phyloP scores from a whole-genome alignment of 1,284 basidiomycete genomes.

The Pseudozyma tsukubaensis region DNA sequence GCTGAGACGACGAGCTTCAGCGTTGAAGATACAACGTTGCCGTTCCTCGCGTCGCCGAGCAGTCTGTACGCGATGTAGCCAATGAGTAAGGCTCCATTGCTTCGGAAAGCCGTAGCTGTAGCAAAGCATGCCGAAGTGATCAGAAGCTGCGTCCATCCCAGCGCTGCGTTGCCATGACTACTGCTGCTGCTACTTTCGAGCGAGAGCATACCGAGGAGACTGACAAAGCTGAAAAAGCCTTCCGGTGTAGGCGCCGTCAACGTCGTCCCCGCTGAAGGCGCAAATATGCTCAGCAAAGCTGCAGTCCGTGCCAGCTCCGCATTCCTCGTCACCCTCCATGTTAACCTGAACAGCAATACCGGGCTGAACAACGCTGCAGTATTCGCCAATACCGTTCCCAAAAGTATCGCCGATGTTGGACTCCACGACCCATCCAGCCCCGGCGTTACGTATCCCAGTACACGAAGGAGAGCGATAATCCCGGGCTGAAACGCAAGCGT shows the following conservation, averaged over 20 bases:
- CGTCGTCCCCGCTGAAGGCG: slow-evolving; percentile 80
- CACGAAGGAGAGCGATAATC: slow-evolving; percentile 49
- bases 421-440: slow-evolving; percentile 42
- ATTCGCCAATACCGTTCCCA: slow-evolving; percentile 43
- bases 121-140: slow-evolving; percentile 77
- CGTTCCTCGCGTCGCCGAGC: slow-evolving; percentile 12
- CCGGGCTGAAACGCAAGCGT: slow-evolving; percentile 89
- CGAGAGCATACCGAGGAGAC: slow-evolving; percentile 43
- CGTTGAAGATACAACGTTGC: not conserved
- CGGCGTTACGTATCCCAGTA: slow-evolving; percentile 30
- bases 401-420: slow-evolving; percentile 33
- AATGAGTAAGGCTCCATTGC: slow-evolving; percentile 81
- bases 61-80: slow-evolving; percentile 73
- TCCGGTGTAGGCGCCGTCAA: slow-evolving; percentile 82
- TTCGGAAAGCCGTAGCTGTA: slow-evolving; percentile 78
- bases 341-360: slow-evolving; percentile 73
- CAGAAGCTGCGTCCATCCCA: slow-evolving; percentile 71
- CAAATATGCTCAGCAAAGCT: slow-evolving; percentile 78
- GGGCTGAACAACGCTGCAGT: slow-evolving; percentile 70
- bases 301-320: slow-evolving; percentile 75
- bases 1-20: slow-evolving; percentile 3
- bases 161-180: not conserved
- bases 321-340: slow-evolving; percentile 67
- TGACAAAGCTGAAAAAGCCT: slow-evolving; percentile 81
- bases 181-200: slow-evolving; percentile 8